phyloP scores from a whole-genome alignment of 2,329 filamentous ascomycete genomes.

The Thielaviopsis populi region DNA sequence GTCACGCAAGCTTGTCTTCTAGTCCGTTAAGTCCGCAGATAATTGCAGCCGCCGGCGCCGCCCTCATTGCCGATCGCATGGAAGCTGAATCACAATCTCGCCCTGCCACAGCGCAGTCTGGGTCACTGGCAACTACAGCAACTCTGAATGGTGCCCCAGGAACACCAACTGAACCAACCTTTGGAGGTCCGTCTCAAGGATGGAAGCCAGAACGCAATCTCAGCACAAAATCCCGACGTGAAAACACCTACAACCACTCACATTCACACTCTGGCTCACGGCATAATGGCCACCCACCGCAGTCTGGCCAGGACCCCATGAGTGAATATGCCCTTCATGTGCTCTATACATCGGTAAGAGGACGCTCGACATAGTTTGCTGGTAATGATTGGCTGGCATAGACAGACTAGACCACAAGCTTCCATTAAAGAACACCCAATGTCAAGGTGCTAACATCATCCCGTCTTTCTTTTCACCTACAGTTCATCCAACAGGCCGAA shows the following conservation, averaged over 20 bases:
- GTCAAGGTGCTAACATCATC: conserved; percentile 17
- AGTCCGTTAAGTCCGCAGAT: conserved; percentile 82
- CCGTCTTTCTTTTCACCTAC: conserved; percentile 1
- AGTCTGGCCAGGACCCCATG: conserved; percentile 75
- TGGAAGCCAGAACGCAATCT: conserved; percentile 46
- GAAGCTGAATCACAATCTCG: conserved; percentile 32
- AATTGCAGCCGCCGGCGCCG: conserved; percentile 52
- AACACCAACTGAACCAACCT: conserved; percentile 32
- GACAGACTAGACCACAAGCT: no score
- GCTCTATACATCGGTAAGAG: conserved; percentile 71
- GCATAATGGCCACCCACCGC: conserved; percentile 37
- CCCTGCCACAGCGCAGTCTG: conserved; percentile 25
- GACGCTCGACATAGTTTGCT: neutral
- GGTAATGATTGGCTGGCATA: no score
- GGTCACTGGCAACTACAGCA: conserved; percentile 30
- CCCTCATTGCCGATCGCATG: conserved; percentile 35
- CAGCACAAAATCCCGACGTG: conserved; percentile 48
- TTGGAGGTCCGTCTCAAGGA: conserved; percentile 29
- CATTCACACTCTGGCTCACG: conserved; percentile 45
- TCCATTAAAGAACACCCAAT: neutral
- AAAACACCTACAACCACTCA: conserved; percentile 60
- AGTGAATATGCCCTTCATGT: conserved; percentile 95
- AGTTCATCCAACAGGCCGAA: conserved; percentile 93
- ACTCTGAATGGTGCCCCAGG: conserved; percentile 22
- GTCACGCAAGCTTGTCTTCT: conserved; percentile 61